Percentiles rank a stretch among this genome's conserved stretches.
Conservation (phyloP, 164 flowering plant genomes). For the grape (Vitis vinifera) region ASM3070453v1 NC_081805.1:1209501-1210000, state of each 20-base stretch:
- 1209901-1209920: slow-evolving; percentile 79
- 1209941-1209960: slow-evolving; percentile 90
- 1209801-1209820: too few species aligned
- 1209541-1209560: slow-evolving; percentile 82
- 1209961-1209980: slow-evolving; percentile 99
- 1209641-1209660: neutral
- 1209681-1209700: neutral
- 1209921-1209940: slow-evolving; percentile 91
- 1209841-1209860: too few species aligned
- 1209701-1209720: too few species aligned
- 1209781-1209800: too few species aligned
- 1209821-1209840: too few species aligned
- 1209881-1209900: too few species aligned
- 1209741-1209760: too few species aligned
- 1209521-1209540: slow-evolving; percentile 92
- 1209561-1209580: slow-evolving; percentile 85
- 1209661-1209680: neutral
- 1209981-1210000: slow-evolving; percentile 87
- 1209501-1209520: slow-evolving; percentile 94
- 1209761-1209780: too few species aligned
- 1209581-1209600: slow-evolving; percentile 99
- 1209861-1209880: too few species aligned
- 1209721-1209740: too few species aligned
- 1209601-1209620: slow-evolving; percentile 22
- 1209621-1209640: neutral